Percentiles rank a stretch among this genome's conserved stretches.
Conservation (phyloP, 768 basidiomycete species). For the Agrocybe chaxingu region DNA sequence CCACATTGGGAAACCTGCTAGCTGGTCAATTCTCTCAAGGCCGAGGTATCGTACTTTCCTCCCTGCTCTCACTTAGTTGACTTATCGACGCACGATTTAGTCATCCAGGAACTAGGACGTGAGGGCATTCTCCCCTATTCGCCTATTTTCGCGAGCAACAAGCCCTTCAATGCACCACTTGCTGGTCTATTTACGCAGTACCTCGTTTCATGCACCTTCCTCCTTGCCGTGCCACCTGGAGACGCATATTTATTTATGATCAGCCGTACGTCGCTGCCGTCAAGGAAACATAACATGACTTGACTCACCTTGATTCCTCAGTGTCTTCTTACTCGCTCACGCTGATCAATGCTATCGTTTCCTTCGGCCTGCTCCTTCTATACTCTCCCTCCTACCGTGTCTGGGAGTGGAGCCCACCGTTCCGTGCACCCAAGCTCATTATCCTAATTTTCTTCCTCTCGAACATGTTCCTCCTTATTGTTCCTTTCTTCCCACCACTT, state of each 20-base stretch:
- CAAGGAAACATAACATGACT: neutral
- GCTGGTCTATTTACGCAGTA: constrained; percentile 64
- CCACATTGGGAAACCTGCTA: constrained; percentile 62
- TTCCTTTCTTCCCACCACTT: constrained; percentile 62
- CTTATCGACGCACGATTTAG: constrained; percentile 27
- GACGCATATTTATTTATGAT: constrained; percentile 74
- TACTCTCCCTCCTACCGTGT: constrained; percentile 40
- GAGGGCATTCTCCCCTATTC: constrained; percentile 70
- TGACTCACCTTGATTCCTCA: constrained; percentile 18
- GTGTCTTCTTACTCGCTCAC: constrained; percentile 57
- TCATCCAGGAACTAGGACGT: constrained; percentile 71
- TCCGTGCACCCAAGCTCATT: constrained; percentile 47
- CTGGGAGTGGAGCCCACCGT: constrained; percentile 65
- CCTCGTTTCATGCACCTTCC: constrained; percentile 50
- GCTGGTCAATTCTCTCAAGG: constrained; percentile 65
- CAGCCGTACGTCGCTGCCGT: constrained; percentile 41
- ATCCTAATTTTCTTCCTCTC: constrained; percentile 58
- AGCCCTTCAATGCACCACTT: constrained; percentile 66
- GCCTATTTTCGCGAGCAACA: constrained; percentile 65
- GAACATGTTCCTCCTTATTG: constrained; percentile 60
- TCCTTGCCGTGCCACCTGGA: constrained; percentile 60
- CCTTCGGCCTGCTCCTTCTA: constrained; percentile 61
- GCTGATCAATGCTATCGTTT: constrained; percentile 57
- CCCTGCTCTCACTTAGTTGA: neutral
- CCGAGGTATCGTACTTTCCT: constrained; percentile 39